A percentile compares a stretch with the other conserved stretches of the same genome.
These are phyloP conservation scores for Leccinellum luteum DNA, from an alignment of 768 basidiomycete species.

Conservation along the genomic window DNA sequence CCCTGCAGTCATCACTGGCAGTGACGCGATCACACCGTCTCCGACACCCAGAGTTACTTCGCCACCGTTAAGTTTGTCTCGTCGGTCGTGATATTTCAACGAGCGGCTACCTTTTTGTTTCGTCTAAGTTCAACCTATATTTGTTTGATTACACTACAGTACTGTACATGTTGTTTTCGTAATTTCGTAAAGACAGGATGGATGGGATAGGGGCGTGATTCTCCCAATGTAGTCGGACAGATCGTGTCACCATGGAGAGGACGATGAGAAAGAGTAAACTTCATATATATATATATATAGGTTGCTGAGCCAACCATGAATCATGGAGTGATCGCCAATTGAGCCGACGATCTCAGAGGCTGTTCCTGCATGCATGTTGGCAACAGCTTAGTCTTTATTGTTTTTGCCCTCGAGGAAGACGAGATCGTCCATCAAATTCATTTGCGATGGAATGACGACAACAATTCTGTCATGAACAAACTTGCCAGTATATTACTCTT, in stretches of 20 bases:
- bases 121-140: too few species aligned
- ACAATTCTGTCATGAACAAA: neutral
- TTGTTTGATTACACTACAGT: neutral
- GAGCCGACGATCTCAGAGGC: neutral
- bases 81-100: neutral
- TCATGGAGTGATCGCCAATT: neutral
- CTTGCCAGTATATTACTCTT: neutral
- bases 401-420: neutral
- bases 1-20: slow-evolving; percentile 40
- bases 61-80: slow-evolving; percentile 11
- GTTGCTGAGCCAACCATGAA: neutral
- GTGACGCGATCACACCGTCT: slow-evolving; percentile 47
- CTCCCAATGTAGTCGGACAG: neutral
- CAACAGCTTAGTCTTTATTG: neutral
- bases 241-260: neutral
- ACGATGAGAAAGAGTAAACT: too few species aligned
- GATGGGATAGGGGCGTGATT: neutral
- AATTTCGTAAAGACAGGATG: neutral
- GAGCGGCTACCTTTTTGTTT: neutral
- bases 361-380: neutral
- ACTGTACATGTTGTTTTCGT: too few species aligned
- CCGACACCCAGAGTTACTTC: slow-evolving; percentile 31
- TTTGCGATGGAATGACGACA: neutral
- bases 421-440: neutral
- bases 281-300: neutral